Base-by-base conservation (phyloP, 2,329 filamentous ascomycete genomes). In the Aureobasidium zeae region DNA sequence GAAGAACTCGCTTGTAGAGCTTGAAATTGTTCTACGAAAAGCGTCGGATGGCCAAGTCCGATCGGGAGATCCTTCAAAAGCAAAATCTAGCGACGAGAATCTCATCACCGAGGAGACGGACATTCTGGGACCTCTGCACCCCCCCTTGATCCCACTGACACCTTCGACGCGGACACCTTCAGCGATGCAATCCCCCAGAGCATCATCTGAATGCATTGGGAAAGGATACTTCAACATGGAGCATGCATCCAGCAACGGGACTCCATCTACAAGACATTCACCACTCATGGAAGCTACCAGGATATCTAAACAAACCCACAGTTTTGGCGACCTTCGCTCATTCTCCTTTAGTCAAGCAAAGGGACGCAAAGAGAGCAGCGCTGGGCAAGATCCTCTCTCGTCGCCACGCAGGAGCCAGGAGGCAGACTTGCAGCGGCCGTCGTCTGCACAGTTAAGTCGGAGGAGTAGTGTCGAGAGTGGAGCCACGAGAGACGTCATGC, bases 301-400 rank as follows among this genome's bases (percentile, higher is more conserved):
- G n/a, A 17, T 43, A 2, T 34, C 34, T 16, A 34, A 21, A 17
- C 19, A 33, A 4, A 10, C 26, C 29, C 32, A 33, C 16, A 32
- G 16, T 17, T 42, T 42, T 24, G 21, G 28, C 8, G 38, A 42
- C 10, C 12, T 42, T 13, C 13, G 28, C n/a, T 25, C 39, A 2
- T 43, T 43, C 16, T 43, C 39, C 2, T 43, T 43, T n/a, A 22
- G 39, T 4, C 29, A 33, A 8, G 13, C 30, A 4, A 43, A 43
- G 9, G 31, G 11, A 5, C 39, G 39, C 6, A 34, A 43, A 17
- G 30, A 33, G 11, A 43, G 39, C 20, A 15, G 15, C 13, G 12
- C 8, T n/a, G 22, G 11, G 2, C 30, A 31, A 28, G 30, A 41
- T 13, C 21, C 39, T 5, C 26, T 43, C 20, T 24, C 20, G 7